Conservation (phyloP, 139 green algal genomes). For the Cymbomonas tetramitiformis region DNA sequence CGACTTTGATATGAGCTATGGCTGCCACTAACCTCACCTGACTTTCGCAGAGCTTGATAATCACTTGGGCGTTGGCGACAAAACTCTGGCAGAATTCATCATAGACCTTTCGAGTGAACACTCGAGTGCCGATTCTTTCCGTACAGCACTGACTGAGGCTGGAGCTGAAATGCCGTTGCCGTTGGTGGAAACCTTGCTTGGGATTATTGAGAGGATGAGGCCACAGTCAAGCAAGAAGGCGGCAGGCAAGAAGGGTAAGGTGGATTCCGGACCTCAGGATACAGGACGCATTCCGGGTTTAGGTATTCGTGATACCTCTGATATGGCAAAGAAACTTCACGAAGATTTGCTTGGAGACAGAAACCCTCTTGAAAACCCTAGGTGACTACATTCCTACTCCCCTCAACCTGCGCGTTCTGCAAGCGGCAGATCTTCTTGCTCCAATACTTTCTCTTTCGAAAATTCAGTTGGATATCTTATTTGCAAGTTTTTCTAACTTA, state of each 20-base stretch:
- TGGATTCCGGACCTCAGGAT: not conserved
- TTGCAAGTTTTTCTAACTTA: no score
- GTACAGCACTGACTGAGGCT: conserved; percentile 40
- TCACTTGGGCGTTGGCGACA: conserved; percentile 82
- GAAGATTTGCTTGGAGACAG: conserved; percentile 41
- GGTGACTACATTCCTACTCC: no score
- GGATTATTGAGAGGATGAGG: conserved; percentile 52
- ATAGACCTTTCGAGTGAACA: conserved; percentile 58
- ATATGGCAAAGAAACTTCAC: conserved; percentile 52
- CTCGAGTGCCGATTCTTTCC: conserved; percentile 14
- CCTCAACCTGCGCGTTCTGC: no score
- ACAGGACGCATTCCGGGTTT: conserved; percentile 37
- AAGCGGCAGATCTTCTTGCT: no score
- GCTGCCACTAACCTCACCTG: no score
- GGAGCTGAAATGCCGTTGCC: conserved; percentile 62
- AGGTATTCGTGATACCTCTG: conserved; percentile 48
- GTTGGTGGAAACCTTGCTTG: conserved; percentile 73
- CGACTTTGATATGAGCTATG: no score
- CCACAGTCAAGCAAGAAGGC: no score
- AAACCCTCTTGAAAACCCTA: conserved; percentile 13
- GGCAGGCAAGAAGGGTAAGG: conserved; percentile 1
- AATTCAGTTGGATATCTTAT: no score
- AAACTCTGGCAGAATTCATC: conserved; percentile 88
- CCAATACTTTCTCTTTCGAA: no score
- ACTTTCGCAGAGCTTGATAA: no score